Evolutionary conservation across 2,329 filamentous ascomycete genomes (phyloP), one percentile per base, ranked within the genome.

Genomic region (Fusarium gaditjirri): DNA sequence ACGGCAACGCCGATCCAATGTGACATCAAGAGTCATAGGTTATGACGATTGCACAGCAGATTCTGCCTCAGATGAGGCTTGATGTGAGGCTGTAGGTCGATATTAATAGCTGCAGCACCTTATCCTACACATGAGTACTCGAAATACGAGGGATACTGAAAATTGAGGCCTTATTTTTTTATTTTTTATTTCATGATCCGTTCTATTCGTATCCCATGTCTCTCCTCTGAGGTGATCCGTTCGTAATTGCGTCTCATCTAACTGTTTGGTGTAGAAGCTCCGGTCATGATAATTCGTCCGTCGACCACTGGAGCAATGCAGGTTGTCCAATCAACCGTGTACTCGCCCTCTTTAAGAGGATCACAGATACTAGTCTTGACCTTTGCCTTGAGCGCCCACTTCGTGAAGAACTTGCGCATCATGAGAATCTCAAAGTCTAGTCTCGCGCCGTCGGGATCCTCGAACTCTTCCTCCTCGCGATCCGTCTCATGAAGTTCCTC

Each of bases 251-350:
- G 27, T 46, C 29, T 16, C n/a, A 19, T 66, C 35, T 53, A 59
- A 49, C 59, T 55, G 57, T 59, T 21, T 27, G 61, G 55, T 42
- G 44, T 55, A 56, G 62, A 76, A 61, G 61, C 70, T 33, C 67
- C 76, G 6, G 86, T 77, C 79, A 86, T 87, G 36, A 78, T 80
- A 44, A 97, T 97, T 52, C 94, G 88, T 2, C 93, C 94, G 79
- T 97, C 94, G 13, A 95, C 68, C 62, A 88, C 87, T 2, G 94
- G 94, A 61, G 91, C 89, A 79, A 97, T 95, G 4, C 93, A 92
- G 68, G 88, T 89, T 13, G 93, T 95, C 94, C 94, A 97, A 71
- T 91, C 87, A 36, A 92, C 90, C 55, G 90, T 87, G 47, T 85
- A 84, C 67, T 90, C 90, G 2, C 84, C 86, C 55, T 90, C 85